These are phyloP conservation scores for Phanerochaete sordida DNA, from an alignment of 768 basidiomycete species.

Conservation along the genomic window DNA sequence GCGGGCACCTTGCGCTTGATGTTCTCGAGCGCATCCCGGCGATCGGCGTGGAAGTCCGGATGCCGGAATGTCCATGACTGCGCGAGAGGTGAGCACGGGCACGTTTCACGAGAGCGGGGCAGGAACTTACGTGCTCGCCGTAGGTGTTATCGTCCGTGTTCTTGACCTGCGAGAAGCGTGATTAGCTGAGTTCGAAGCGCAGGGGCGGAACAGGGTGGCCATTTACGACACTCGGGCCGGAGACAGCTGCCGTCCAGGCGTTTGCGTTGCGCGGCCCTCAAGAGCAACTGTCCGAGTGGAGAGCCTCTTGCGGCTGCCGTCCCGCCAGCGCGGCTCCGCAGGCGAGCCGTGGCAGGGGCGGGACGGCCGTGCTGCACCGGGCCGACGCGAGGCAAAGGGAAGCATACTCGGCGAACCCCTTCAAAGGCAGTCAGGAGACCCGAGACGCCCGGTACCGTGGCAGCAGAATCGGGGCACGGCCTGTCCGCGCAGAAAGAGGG, in stretches of 20 bases:
- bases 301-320: neutral
- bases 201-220: neutral
- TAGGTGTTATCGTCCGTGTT: constrained; percentile 79
- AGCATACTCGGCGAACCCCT: neutral
- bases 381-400: neutral
- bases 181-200: neutral
- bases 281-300: neutral
- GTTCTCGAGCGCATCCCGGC: constrained; percentile 55
- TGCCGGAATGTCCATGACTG: constrained; percentile 52
- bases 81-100: neutral
- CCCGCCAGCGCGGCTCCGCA: neutral
- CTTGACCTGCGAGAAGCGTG: constrained; percentile 52
- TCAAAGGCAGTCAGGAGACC: neutral
- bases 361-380: neutral
- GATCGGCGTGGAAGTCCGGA: constrained; percentile 49
- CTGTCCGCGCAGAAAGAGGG: neutral
- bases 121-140: constrained; percentile 47
- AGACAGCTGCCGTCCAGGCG: neutral
- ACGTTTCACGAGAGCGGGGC: neutral
- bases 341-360: neutral
- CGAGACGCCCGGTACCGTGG: neutral
- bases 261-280: too few relatives aligned
- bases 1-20: constrained; percentile 60
- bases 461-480: neutral
- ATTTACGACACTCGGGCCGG: constrained; percentile 1